Base-by-base conservation (phyloP, 2,329 filamentous ascomycete genomes). In the Curvularia eragrostidis region DNA sequence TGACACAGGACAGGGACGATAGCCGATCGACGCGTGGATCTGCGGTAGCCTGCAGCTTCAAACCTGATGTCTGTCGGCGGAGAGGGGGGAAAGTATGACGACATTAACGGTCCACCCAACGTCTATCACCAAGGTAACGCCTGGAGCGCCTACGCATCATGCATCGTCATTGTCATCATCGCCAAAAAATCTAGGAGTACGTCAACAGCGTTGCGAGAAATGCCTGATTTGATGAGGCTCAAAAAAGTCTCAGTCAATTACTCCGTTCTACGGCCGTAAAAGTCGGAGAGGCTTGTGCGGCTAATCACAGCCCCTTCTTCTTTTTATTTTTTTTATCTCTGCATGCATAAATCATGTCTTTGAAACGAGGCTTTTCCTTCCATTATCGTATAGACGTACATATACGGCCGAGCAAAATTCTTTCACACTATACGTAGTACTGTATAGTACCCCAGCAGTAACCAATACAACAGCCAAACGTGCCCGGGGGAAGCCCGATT, bases 281-380 rank as follows among this genome's bases (percentile, higher is more conserved):
- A 8, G 2, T 13, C 15, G 8, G n/a, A 7, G 9, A 30, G 26
- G 43, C 43, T 32, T 21, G n/a, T 46, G 43, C 43, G 26, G 24
- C n/a, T 5, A n/a, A 21, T 26, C 39, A 15, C 7, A 6, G 1
- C 39, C 21, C 39, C 39, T n/a, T 26, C 15, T 18, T 24, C 30
- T 32, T 13, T 32, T 32, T 32, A 10, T 21, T 26, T 7, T 32
- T 30, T 30, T 18, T 21, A 19, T 13, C n/a, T 32, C 63, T 60
- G 44, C 65, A 70, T 57, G 66, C 69, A 43, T 66, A 72, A 49
- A 56, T 69, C 26, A 64, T 70, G 43, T 50, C 54, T 0, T 41
- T n/a, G 6, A 66, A 44, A 46, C 43, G 21, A 30, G 43, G 24
- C 43, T 28, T 28, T 32, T 4, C 30, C 10, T 32, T 26, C 24